Percentiles rank a stretch among this genome's conserved stretches.
Conservation (phyloP, 208 protist species). For the Acanthamoeba royreba region DNA sequence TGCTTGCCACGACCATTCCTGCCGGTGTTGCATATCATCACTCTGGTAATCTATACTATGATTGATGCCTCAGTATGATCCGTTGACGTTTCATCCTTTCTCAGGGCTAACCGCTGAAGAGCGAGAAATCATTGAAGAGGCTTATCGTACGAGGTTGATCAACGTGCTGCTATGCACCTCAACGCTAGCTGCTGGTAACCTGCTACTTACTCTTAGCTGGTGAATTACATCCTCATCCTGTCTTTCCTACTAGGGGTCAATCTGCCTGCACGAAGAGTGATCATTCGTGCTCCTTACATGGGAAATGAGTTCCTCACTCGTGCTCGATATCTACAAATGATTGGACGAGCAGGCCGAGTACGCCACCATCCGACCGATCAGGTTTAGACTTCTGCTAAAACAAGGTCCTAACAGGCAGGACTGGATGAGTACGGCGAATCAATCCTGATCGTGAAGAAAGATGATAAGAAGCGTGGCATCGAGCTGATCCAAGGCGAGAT, state of each 20-base stretch:
- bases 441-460: background rate
- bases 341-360: constrained; percentile 58
- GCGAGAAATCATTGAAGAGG: background rate
- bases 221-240: too few species aligned
- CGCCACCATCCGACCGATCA: background rate
- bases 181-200: constrained; percentile 76
- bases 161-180: constrained; percentile 66
- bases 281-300: constrained; percentile 44
- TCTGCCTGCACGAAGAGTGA: constrained; percentile 54
- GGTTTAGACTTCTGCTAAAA: background rate
- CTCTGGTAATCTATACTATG: constrained; percentile 53
- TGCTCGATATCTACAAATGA: constrained; percentile 49
- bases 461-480: background rate
- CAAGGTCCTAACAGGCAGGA: background rate
- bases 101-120: background rate
- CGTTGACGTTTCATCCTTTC: background rate
- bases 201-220: too few species aligned
- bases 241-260: too few species aligned
- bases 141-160: constrained; percentile 5
- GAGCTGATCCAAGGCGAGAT: background rate
- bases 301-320: background rate
- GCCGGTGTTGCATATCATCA: constrained; percentile 79
- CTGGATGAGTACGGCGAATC: background rate
- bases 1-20: constrained; percentile 46
- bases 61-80: background rate